phyloP scores from a whole-genome alignment of 495 filamentous ascomycete species.

The Geoglossum glabrum region DNA sequence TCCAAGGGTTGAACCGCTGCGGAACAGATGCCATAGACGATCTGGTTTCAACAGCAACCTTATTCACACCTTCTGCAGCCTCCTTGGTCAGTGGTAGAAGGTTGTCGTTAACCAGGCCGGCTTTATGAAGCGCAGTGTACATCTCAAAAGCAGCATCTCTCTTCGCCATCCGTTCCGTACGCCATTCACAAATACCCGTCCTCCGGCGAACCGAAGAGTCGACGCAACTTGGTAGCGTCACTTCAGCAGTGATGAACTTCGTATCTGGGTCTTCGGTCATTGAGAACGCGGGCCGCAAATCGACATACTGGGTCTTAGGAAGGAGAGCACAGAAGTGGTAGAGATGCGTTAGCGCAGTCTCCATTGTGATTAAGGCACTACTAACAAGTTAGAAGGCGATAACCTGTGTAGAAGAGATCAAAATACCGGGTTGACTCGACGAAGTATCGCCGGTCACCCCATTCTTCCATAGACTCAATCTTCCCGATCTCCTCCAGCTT shows the following conservation, averaged over 20 bases:
- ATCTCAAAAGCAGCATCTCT: constrained; percentile 76
- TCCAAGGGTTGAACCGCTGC: constrained; percentile 45
- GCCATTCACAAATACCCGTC: constrained; percentile 35
- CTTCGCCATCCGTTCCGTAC: constrained; percentile 50
- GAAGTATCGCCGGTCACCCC: constrained; percentile 25
- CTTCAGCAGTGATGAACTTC: constrained; percentile 27
- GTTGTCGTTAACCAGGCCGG: constrained; percentile 58
- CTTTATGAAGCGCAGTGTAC: constrained; percentile 47
- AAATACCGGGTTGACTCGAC: constrained; percentile 33
- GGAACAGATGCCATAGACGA: constrained; percentile 30
- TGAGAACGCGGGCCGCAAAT: constrained; percentile 32
- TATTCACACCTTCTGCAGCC: constrained; percentile 18
- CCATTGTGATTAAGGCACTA: constrained; percentile 53
- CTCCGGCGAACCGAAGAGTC: constrained; percentile 37
- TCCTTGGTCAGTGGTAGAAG: constrained; percentile 39
- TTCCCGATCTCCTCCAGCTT: constrained; percentile 23
- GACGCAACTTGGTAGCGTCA: constrained; percentile 55
- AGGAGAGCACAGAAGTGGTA: constrained; percentile 62
- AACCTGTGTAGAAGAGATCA: constrained; percentile 3
- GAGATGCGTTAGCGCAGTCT: constrained; percentile 54
- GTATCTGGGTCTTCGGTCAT: constrained; percentile 5
- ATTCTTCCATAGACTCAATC: constrained; percentile 28
- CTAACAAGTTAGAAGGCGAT: not conserved
- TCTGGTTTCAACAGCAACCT: constrained; percentile 22
- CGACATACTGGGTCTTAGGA: constrained; percentile 32